phyloP scores from a whole-genome alignment of 768 basidiomycete species.

The Tremella mesenterica region DNA sequence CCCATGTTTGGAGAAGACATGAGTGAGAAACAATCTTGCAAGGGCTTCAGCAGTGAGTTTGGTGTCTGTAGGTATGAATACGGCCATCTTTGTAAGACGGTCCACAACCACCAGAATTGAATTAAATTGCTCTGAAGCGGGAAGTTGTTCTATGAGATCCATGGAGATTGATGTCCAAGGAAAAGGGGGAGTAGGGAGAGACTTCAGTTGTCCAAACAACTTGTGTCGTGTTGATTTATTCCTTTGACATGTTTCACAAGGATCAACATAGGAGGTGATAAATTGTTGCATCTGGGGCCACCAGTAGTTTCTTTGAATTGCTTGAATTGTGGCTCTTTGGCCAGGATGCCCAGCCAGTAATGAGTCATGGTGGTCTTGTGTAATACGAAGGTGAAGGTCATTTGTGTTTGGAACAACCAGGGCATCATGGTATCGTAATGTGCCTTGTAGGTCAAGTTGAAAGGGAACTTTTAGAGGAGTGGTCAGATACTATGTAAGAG shows the following conservation, averaged over 20 bases:
- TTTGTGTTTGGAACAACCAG: neutral
- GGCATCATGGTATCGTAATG: too few species aligned
- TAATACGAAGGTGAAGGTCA: constrained; percentile 5
- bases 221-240: constrained; percentile 44
- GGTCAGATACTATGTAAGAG: neutral
- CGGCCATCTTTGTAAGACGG: constrained; percentile 46
- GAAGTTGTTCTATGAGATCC: constrained; percentile 43
- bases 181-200: constrained; percentile 19
- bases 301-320: constrained; percentile 43
- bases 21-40: neutral
- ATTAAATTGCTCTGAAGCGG: constrained; percentile 44
- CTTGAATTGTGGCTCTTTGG: constrained; percentile 36
- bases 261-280: neutral
- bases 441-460: too few species aligned
- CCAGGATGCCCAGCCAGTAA: constrained; percentile 48
- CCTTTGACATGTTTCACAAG: constrained; percentile 28
- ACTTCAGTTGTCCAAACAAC: constrained; percentile 44
- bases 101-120: constrained; percentile 47
- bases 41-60: constrained; percentile 40
- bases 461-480: neutral
- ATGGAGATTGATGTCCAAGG: constrained; percentile 46
- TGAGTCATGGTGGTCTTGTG: constrained; percentile 45
- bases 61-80: constrained; percentile 47
- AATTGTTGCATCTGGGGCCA: neutral
- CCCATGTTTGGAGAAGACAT: constrained; percentile 20